Conservation (phyloP, 2,329 filamentous ascomycete genomes). For the Lasiodiplodia theobromae region DNA sequence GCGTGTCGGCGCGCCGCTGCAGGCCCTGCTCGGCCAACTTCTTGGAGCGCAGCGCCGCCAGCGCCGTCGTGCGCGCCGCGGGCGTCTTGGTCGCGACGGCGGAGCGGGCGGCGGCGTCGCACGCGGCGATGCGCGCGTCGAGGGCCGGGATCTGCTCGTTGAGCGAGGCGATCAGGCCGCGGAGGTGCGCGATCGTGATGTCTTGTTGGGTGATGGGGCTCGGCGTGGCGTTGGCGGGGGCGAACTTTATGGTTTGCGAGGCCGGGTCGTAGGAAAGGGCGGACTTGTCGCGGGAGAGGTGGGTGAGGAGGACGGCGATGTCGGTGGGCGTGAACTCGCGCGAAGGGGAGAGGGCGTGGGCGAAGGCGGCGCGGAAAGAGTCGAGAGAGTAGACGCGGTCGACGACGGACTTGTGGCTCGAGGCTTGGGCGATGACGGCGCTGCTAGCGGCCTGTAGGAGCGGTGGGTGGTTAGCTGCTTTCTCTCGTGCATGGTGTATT, state of each 20-base stretch:
- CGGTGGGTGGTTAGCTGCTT: background rate
- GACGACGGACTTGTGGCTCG: conserved; percentile 43
- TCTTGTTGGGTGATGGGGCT: conserved; percentile 77
- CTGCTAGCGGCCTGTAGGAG: conserved; percentile 47
- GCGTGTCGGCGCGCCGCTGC: conserved; percentile 72
- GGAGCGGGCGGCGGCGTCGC: conserved; percentile 67
- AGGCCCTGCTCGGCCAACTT: conserved; percentile 81
- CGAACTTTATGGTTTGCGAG: conserved; percentile 80
- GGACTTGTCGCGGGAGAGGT: conserved; percentile 65
- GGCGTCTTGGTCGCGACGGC: conserved; percentile 58
- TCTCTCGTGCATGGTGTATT: background rate
- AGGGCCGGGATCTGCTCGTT: conserved; percentile 72
- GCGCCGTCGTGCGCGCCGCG: conserved; percentile 62
- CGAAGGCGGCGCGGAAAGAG: conserved; percentile 45
- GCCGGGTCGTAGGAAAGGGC: conserved; percentile 79
- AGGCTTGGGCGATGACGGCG: conserved; percentile 46
- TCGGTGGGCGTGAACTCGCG: conserved; percentile 61
- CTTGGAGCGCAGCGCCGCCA: conserved; percentile 81
- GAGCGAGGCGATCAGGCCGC: conserved; percentile 73
- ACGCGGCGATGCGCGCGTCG: conserved; percentile 57
- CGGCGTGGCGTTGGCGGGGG: conserved; percentile 56
- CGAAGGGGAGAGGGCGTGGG: conserved; percentile 38
- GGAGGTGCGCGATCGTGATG: conserved; percentile 79
- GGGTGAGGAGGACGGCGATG: conserved; percentile 72
- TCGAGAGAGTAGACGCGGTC: conserved; percentile 45